Evolutionary conservation across 495 filamentous ascomycete species (phyloP), one percentile per base, ranked within the genome.

Genomic region (Penicillium manginii): DNA sequence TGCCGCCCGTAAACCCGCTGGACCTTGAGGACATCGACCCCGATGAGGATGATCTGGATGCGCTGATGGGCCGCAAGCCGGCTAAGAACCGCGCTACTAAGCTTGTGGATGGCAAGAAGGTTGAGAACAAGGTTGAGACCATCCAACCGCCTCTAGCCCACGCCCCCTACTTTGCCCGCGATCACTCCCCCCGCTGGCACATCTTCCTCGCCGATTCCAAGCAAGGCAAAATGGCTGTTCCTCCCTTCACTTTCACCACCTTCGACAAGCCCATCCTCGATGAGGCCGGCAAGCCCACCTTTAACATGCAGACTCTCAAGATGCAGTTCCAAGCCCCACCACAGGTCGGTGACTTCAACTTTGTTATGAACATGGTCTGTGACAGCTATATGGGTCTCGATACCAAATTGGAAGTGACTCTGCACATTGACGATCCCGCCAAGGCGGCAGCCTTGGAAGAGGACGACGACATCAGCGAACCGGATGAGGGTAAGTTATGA

Each of bases 251-350:
- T 2, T 96, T 98, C 73, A 86, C 86, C 3, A 86, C 86, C 22
- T 97, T 98, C 62, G 91, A 97, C 74, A 91, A 92, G 78, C 88
- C 89, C 10, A 81, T 96, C 37, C 89, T 90, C 58, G 84, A 88
- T 57, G 80, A 82, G 43, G 81, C 79, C 35, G 90, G 88, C 53
- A 88, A 87, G 61, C 91, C 91, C 17, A 96, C 92, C 5, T 98
- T 90, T 75, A 86, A 91, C 60, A 86, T 98, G 76, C 91, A 96
- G 73, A 98, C 94, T 12, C 81, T 97, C 66, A 97, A 96, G 78
- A 92, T 96, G 76, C 94, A 98, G 75, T 98, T 98, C 77, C 91
- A 93, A 66, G 93, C 94, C 18, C 94, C 94, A 50, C 92, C 93
- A 31, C 91, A 97, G 73, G 84, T 89, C 12, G 96, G 92, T 43